Evolutionary conservation across 2,329 filamentous ascomycete species (phyloP), one percentile per base, ranked within the genome.

Genomic region (Cercospora citrullina): DNA sequence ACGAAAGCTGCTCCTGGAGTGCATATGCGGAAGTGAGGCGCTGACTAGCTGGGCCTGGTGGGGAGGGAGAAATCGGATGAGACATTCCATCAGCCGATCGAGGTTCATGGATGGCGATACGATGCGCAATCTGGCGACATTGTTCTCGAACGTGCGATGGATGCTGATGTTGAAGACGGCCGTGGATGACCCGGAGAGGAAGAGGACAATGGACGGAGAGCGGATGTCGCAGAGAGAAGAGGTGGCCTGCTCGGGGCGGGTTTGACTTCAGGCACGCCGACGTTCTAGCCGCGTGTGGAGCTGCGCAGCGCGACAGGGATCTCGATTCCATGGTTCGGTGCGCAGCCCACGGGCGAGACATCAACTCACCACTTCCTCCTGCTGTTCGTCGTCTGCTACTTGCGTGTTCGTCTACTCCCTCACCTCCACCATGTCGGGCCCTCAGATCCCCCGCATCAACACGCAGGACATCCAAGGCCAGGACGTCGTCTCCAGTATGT

Each of bases 371-470:
- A 14, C 53, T 58, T 7, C 53, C 26, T n/a, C 26, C 21, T 30
- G 23, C 21, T 61, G 42, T 8, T n/a, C 16, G n/a, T 31, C 14
- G 42, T 53, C 26, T 51, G 36, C 63, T 31, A 42, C 30, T 16
- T 57, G 69, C 65, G 65, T 57, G 53, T 31, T 21, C 26, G 60
- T n/a, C 39, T 45, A 14, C 23, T 21, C 10, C 26, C n/a, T 48
- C 21, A 53, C 53, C 33, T 31, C 14, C 63, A 71, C 66, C 67
- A 76, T 77, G 75, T 72, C 76, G 48, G 74, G 64, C 53, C 72
- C 73, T 53, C 68, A 72, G 64, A 73, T 76, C 12, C 77, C 76
- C 53, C 71, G 70, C 18, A 75, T 76, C 71, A 70, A 73, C 64
- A 75, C 75, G 45, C 61, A 74, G 48, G 77, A 79, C 61, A 64